Evolutionary conservation across 225 moss, liverwort and hornwort species (phyloP).

Genomic region (Ulota crispa): DNA sequence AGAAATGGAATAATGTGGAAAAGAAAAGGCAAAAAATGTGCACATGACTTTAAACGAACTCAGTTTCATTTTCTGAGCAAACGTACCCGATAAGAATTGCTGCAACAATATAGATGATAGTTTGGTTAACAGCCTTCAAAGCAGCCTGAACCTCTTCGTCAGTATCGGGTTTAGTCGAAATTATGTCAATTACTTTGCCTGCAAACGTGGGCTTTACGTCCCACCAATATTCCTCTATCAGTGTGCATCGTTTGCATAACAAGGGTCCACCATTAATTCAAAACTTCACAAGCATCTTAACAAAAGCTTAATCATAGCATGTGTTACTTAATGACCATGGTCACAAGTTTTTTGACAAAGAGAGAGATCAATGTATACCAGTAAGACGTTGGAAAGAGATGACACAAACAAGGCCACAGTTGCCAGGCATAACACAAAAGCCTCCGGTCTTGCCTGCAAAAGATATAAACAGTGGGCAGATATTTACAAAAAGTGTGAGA

Average conservation of each 20-base stretch:
- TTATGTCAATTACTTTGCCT: constrained; percentile 85
- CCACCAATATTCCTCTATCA: constrained; percentile 15
- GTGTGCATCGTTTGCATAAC: background rate
- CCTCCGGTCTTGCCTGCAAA: constrained; percentile 71
- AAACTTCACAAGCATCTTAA: background rate
- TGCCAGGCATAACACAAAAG: constrained; percentile 57
- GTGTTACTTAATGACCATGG: background rate
- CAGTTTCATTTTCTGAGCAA: background rate
- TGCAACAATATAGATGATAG: constrained; percentile 72
- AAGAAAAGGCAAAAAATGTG: background rate
- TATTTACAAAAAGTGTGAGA: background rate
- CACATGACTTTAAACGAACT: too few relatives aligned
- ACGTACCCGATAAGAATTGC: constrained; percentile 71
- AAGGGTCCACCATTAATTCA: background rate
- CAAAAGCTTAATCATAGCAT: background rate
- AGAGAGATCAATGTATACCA: constrained; percentile 46
- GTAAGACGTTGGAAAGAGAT: constrained; percentile 75
- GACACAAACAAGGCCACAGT: constrained; percentile 81
- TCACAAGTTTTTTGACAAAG: background rate
- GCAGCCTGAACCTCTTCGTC: constrained; percentile 74
- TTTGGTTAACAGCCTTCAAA: constrained; percentile 67
- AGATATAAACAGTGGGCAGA: background rate
- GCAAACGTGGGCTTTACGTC: constrained; percentile 78
- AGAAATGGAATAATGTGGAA: too few relatives aligned
- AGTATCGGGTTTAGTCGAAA: constrained; percentile 61